phyloP scores from a whole-genome alignment of 805 yeast species.

The Nakazawaea ernobii region DNA sequence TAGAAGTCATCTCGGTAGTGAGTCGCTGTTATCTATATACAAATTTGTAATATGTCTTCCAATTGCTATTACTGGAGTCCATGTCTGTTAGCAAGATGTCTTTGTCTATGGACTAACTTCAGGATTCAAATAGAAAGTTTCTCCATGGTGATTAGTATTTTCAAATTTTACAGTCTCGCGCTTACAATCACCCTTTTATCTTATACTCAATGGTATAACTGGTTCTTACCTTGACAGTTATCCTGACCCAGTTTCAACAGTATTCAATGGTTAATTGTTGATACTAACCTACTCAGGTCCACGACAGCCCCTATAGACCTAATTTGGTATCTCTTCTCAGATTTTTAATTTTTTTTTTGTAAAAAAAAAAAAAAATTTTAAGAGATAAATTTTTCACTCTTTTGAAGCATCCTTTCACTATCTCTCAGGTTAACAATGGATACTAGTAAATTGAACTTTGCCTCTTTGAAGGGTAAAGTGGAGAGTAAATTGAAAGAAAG shows the following conservation, averaged over 20 bases:
- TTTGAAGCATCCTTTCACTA: not conserved
- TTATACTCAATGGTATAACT: too few relatives aligned
- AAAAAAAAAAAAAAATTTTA: not conserved
- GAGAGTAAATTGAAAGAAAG: conserved; percentile 40
- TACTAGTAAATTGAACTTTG: conserved; percentile 36
- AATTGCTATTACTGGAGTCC: too few relatives aligned
- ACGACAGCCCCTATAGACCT: not conserved
- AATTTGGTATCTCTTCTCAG: not conserved
- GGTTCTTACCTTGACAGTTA: too few relatives aligned
- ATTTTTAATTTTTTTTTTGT: not conserved
- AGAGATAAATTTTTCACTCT: not conserved
- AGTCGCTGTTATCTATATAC: too few relatives aligned
- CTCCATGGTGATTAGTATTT: too few relatives aligned
- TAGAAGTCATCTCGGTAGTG: not conserved
- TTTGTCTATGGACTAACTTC: too few relatives aligned
- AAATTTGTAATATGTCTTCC: too few relatives aligned
- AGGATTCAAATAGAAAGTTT: too few relatives aligned
- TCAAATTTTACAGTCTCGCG: too few relatives aligned
- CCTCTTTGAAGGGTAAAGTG: conserved; percentile 63
- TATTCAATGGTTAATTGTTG: not conserved
- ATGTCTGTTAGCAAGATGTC: too few relatives aligned
- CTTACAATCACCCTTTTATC: too few relatives aligned
- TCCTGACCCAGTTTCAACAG: too few relatives aligned
- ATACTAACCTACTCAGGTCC: not conserved
- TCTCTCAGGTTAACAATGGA: conserved; percentile 33